Evolutionary conservation across 208 protist genomes (phyloP).

Genomic region (Porcisia deanei): DNA sequence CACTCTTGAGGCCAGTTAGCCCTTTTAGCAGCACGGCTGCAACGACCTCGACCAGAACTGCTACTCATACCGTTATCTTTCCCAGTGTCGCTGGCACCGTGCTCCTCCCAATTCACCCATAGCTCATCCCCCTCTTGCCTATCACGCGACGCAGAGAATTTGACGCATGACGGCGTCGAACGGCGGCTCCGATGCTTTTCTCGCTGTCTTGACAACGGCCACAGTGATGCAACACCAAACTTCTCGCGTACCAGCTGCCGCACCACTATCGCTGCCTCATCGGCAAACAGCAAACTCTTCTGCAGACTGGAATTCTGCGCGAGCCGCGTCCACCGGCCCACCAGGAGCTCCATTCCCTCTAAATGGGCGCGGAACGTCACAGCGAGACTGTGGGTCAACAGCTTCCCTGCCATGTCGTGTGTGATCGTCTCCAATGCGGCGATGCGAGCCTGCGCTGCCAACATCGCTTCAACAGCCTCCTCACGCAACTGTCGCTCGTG

Average conservation of each 20-base stretch:
- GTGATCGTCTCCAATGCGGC: constrained; percentile 48
- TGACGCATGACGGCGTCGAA: not conserved
- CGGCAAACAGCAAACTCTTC: constrained; percentile 61
- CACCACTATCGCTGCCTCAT: constrained; percentile 48
- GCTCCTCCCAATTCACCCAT: constrained; percentile 15
- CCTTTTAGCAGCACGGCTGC: not conserved
- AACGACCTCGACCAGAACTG: not conserved
- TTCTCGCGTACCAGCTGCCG: constrained; percentile 35
- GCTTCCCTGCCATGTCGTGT: constrained; percentile 46
- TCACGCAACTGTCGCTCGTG: constrained; percentile 19
- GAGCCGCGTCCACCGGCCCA: constrained; percentile 24
- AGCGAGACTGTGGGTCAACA: constrained; percentile 40
- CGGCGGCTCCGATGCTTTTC: not conserved
- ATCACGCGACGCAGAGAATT: not conserved
- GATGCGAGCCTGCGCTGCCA: constrained; percentile 28
- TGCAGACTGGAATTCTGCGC: constrained; percentile 40
- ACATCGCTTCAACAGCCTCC: constrained; percentile 36
- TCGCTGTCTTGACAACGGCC: not conserved
- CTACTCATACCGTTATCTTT: not conserved
- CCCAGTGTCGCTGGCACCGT: not conserved
- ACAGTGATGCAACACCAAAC: constrained; percentile 23
- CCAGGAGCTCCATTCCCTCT: constrained; percentile 37
- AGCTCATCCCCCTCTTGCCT: constrained; percentile 15
- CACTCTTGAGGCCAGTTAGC: not conserved
- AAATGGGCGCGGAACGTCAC: constrained; percentile 39